Percentiles rank a stretch among this genome's conserved stretches.
These are phyloP conservation scores for Aspergillus fumigatus DNA, from an alignment of 2,329 filamentous ascomycete species.

Conservation along the genomic window DNA sequence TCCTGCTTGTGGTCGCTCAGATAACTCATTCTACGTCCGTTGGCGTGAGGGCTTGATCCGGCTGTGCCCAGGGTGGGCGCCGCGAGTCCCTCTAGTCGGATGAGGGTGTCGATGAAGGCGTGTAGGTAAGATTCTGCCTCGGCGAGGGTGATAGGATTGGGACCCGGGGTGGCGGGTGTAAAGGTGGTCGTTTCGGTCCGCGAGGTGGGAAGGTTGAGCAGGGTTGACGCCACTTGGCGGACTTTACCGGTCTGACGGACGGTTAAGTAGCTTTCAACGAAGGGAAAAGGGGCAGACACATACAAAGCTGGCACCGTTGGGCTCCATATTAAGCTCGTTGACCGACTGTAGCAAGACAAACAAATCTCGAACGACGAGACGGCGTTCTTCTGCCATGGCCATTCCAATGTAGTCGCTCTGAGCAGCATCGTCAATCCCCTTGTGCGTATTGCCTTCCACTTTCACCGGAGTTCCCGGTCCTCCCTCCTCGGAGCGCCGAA, in stretches of 20 bases:
- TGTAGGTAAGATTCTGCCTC: slow-evolving; percentile 67
- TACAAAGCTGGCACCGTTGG: slow-evolving; percentile 62
- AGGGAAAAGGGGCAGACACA: slow-evolving; percentile 26
- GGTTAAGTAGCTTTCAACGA: neutral
- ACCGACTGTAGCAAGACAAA: slow-evolving; percentile 71
- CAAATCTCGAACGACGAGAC: slow-evolving; percentile 75
- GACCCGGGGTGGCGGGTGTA: slow-evolving; percentile 30
- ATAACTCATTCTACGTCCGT: slow-evolving; percentile 33
- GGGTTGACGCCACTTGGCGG: slow-evolving; percentile 73
- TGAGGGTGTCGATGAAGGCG: slow-evolving; percentile 69
- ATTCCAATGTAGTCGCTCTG: slow-evolving; percentile 50
- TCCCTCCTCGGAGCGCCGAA: slow-evolving; percentile 13
- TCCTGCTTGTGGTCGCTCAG: slow-evolving; percentile 55
- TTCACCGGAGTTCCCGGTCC: slow-evolving; percentile 14
- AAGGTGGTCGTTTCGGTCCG: slow-evolving; percentile 27
- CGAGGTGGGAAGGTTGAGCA: slow-evolving; percentile 58
- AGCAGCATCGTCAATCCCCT: slow-evolving; percentile 32
- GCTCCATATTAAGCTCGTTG: slow-evolving; percentile 79
- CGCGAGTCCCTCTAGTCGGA: slow-evolving; percentile 64
- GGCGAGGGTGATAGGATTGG: slow-evolving; percentile 31
- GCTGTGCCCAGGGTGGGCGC: slow-evolving; percentile 20
- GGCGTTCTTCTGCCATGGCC: slow-evolving; percentile 69
- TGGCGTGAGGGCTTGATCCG: slow-evolving; percentile 26
- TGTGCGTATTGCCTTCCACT: slow-evolving; percentile 18
- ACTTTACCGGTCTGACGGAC: slow-evolving; percentile 67